Percentiles rank a stretch among this genome's conserved stretches.
Evolutionary conservation across 2,329 filamentous ascomycete genomes (phyloP).

Genomic region (Setomelanomma holmii): DNA sequence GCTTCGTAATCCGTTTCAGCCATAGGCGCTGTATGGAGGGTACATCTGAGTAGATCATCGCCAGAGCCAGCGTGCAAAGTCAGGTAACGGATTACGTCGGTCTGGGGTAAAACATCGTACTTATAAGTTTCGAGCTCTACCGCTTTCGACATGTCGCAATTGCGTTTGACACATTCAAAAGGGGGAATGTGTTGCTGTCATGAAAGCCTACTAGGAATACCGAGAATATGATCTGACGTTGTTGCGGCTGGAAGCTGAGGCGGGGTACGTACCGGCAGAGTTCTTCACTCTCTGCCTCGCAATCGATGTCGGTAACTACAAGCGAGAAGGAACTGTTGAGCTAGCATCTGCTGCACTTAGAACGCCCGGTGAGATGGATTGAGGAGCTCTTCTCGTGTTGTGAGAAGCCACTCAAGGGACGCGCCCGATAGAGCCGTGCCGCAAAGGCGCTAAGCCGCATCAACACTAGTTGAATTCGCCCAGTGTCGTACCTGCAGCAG

Average conservation of each 20-base stretch:
- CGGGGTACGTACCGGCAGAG: too few relatives aligned
- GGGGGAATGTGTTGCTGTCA: too few relatives aligned
- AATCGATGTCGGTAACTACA: too few relatives aligned
- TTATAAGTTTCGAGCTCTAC: conserved; percentile 3
- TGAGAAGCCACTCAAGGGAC: too few relatives aligned
- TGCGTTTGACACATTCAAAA: background rate
- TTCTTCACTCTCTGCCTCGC: too few relatives aligned
- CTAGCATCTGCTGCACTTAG: background rate
- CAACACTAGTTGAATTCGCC: too few relatives aligned
- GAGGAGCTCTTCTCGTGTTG: background rate
- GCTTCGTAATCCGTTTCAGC: conserved; percentile 14
- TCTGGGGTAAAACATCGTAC: conserved; percentile 6
- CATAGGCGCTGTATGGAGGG: conserved; percentile 7
- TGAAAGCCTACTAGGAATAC: too few relatives aligned
- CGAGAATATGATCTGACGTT: background rate
- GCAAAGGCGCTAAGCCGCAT: background rate
- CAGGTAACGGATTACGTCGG: conserved; percentile 7
- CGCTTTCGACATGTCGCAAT: background rate
- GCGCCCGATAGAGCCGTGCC: too few relatives aligned
- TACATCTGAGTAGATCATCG: conserved; percentile 12
- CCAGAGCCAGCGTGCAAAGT: conserved; percentile 4
- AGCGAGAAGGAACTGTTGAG: background rate
- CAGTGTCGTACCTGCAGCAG: too few relatives aligned
- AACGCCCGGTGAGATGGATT: background rate
- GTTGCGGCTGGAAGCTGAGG: background rate